Evolutionary conservation across 2,329 filamentous ascomycete species (phyloP), one percentile per base, ranked within the genome.

Genomic region (Samsoniella hepiali): DNA sequence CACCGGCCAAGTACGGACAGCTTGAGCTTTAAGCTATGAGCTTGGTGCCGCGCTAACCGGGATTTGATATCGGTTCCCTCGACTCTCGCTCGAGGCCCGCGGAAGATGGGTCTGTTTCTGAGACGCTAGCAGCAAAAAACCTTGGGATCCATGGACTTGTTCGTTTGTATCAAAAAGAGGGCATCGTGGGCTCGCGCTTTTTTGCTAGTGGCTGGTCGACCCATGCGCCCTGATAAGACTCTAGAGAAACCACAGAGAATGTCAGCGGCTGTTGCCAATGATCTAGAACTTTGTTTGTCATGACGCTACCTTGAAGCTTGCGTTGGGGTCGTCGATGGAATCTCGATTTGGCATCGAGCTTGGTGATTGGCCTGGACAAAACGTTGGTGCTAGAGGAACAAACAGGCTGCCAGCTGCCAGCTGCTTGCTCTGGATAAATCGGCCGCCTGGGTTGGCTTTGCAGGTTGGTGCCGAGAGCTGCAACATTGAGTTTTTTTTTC

Each of bases 401-500:
- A 60, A n/a, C 10, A 22, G 27, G 15, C 36, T 60, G 58, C 47
- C 47, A 31, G 22, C 34, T 51, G 58, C 36, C 58, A 51, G 27
- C 36, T 27, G 58, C 42, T 38, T 36, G 58, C 45, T 11, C 17
- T 60, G 58, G 58, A 60, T 60, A 60, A 60, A 58, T 27, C 27
- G 8, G 50, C 22, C 10, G 29, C n/a, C 47, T 42, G 58, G 15
- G 27, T 32, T 42, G 17, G n/a, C 13, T 32, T 32, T 32, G 45
- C 36, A 38, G 58, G 58, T 60, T 42, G 58, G 58, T 53, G 47
- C 15, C 58, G 47, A 60, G 45, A 27, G 10, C 38, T 34, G 38
- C 56, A 32, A 36, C 31, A 11, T 31, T 15, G 29, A 10, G 32
- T 22, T n/a, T 51, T 53, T 42, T 36, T 11, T 32, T 27, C 53